Evolutionary conservation across 495 filamentous ascomycete genomes (phyloP), one percentile per base, ranked within the genome.

Genomic region (Neurospora sublineolata): DNA sequence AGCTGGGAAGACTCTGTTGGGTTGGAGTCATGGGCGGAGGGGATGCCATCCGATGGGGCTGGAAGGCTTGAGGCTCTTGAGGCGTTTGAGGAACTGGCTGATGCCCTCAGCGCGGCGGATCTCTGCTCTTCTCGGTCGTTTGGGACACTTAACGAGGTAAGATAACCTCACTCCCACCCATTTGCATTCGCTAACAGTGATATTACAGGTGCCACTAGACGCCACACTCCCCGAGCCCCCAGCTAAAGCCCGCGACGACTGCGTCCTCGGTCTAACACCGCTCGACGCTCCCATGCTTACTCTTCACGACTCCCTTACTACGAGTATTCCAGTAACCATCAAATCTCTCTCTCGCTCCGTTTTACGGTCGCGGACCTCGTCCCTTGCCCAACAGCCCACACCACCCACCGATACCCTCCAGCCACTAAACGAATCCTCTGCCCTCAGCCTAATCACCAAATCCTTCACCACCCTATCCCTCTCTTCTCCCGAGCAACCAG

Each of bases 241-340:
- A 0, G 83, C 87, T 11, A 91, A 89, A 75, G 80, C 84, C 10
- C 86, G 83, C 44, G 82, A 86, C 6, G 91, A 93, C 78, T 93
- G 87, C 72, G 83, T 88, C 40, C 84, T 92, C 64, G 89, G 88
- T 9, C 80, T 87, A 67, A 84, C 81, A 14, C 76, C 94, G 3
- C 78, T 97, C 18, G 85, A 91, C 75, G 86, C 87, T 4, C 73
- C 76, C 0, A 70, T 75, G 1, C 37, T 76, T 16, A 71, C 71
- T 11, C 73, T 76, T 2, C 77, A 83, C 60, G 68, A 77, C 70
- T 73, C 77, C 7, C 40, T 78, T 10, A 39, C 72, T 0, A 69
- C 70, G 0, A 16, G 68, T 3, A 71, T 85, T 3, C 70, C 82
- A 8, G 76, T 73, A 14, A 72, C 77, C 2, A 69, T 85, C 70